These are phyloP conservation scores for Pleurotus citrinopileatus DNA, from an alignment of 768 basidiomycete genomes.

Conservation along the genomic window DNA sequence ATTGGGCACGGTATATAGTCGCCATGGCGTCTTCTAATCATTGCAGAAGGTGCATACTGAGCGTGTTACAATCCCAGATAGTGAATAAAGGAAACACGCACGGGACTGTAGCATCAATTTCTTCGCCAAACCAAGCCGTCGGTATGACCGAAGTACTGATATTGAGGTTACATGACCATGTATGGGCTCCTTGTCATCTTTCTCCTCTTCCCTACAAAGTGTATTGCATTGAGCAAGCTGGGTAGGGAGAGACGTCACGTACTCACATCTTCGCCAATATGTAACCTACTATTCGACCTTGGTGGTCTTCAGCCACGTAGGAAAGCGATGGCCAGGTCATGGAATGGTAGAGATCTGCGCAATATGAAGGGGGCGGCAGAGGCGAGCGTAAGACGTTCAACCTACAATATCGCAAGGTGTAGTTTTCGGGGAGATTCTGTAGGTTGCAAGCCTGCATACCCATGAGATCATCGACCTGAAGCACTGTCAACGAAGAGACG, in stretches of 20 bases:
- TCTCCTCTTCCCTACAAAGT: slow-evolving; percentile 62
- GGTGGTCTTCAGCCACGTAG: slow-evolving; percentile 89
- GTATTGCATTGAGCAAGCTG: neutral
- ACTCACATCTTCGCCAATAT: slow-evolving; percentile 93
- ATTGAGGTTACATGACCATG: slow-evolving; percentile 98
- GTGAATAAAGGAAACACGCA: slow-evolving; percentile 53
- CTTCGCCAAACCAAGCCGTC: slow-evolving; percentile 90
- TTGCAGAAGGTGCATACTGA: slow-evolving; percentile 5
- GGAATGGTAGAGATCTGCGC: slow-evolving; percentile 79
- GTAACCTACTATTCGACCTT: slow-evolving; percentile 92
- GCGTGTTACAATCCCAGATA: too few relatives aligned
- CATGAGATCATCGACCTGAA: slow-evolving; percentile 79
- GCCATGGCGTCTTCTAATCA: slow-evolving; percentile 82
- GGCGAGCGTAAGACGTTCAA: slow-evolving; percentile 9
- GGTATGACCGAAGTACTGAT: slow-evolving; percentile 87
- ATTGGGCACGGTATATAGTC: slow-evolving; percentile 78
- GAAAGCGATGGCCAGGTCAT: slow-evolving; percentile 96
- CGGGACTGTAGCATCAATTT: slow-evolving; percentile 94
- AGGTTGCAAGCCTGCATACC: slow-evolving; percentile 98
- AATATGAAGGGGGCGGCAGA: slow-evolving; percentile 4
- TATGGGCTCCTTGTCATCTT: slow-evolving; percentile 57
- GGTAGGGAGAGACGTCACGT: neutral
- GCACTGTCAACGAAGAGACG: neutral
- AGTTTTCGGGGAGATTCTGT: slow-evolving; percentile 94
- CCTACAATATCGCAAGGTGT: slow-evolving; percentile 80